Evolutionary conservation across 306 rosid species (phyloP), one percentile per base, ranked within the genome.

Genomic region (Vachellia pachyceras): DNA sequence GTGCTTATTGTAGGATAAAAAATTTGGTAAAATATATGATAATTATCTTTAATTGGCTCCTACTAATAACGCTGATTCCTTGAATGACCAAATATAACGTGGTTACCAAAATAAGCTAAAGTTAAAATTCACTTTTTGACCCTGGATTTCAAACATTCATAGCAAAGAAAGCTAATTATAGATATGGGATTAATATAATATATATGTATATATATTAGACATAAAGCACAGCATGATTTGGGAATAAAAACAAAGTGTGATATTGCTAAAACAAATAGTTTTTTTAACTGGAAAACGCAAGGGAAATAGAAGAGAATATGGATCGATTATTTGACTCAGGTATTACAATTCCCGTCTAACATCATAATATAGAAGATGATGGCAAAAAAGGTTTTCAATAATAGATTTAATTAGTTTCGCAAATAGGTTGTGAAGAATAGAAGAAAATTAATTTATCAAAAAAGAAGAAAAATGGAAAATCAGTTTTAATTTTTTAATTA

Each of bases 1-100:
- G 72, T 50, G 77, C 87, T n/a, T 83, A 77, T 68, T 83, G 87
- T 80, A 83, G 85, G 75, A 83, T 83, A 80, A 86, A 86, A 83
- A 29, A 57, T 80, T 86, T 83, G 83, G 81, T 69, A 83, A 83
- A 83, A 77, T 83, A 52, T 52, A 52, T 52, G 25, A 17, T 52
- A 18, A 52, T 52, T 18, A 17, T 52, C 10, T 68, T 47, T 65
- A 63, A 33, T 29, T 63, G 73, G 63, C 72, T n/a, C 10, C 55
- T 71, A 50, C 73, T 17, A 40, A n/a, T 52, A 72, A 45, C 75
- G 75, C 67, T 55, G 80, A 77, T 80, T 72, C 77, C 81, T 80
- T 83, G 18, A 77, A 58, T 67, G 81, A 73, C 78, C 69, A 33
- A 63, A 64, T 36, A 20, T 55, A 55, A 55, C 1, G 44, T 64